phyloP scores from a whole-genome alignment of 2,329 filamentous ascomycete species.

The Blastomyces emzantsi region DNA sequence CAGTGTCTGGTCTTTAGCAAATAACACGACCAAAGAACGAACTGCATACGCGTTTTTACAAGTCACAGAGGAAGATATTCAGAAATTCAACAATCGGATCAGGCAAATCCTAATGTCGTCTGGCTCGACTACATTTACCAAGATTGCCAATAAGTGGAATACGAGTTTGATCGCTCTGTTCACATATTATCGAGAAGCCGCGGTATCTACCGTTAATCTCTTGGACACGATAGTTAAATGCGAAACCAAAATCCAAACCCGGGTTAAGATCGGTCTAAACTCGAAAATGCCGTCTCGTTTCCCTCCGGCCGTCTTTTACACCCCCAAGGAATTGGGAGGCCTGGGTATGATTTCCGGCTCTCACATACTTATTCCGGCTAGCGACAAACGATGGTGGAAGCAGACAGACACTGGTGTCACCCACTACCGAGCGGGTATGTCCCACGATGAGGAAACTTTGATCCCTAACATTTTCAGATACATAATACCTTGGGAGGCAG shows the following conservation, averaged over 20 bases:
- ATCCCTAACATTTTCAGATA: constrained; percentile 99
- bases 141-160: constrained; percentile 99
- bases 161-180: constrained; percentile 94
- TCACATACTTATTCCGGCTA: constrained; percentile 93
- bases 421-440: constrained; percentile 96
- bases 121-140: constrained; percentile 97
- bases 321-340: constrained; percentile 93
- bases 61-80: constrained; percentile 94
- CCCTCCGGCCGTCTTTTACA: constrained; percentile 97
- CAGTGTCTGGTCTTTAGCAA: constrained; percentile 94
- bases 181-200: constrained; percentile 96
- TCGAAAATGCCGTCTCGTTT: constrained; percentile 99
- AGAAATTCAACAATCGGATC: constrained; percentile 99
- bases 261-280: constrained; percentile 97
- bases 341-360: constrained; percentile 98
- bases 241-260: constrained; percentile 97
- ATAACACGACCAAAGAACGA: constrained; percentile 93
- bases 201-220: constrained; percentile 86
- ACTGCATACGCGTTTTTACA: constrained; percentile 97
- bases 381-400: constrained; percentile 96
- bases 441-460: constrained; percentile 91
- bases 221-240: constrained; percentile 98
- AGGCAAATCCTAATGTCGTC: constrained; percentile 98
- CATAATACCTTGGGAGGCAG: constrained; percentile 97
- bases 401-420: constrained; percentile 96